Evolutionary conservation across 1,284 basidiomycete genomes (phyloP), one percentile per base, ranked within the genome.

Genomic region (Microbotryum scabiosae): DNA sequence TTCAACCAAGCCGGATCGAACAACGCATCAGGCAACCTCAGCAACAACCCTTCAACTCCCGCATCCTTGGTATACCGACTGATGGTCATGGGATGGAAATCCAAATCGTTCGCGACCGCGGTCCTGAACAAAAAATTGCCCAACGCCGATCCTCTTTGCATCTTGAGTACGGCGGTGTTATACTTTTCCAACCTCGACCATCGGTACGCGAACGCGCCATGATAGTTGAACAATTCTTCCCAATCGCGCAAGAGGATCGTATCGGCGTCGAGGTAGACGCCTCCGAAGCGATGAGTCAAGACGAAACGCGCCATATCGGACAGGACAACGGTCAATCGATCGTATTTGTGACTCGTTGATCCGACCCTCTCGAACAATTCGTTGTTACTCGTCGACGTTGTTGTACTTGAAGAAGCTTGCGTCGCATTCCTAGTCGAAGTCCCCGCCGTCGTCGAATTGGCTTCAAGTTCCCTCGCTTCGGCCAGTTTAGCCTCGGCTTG

Each of bases 241-340:
- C 89, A 92, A 72, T 92, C 89, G n/a, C 89, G 82, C 16, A 92
- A 75, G 68, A 92, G 82, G 58, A 92, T 81, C 5, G 87, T 90
- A 73, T 91, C 89, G 20, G 88, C 87, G 70, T 92, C 88, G 54
- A 92, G 82, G 72, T 91, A 92, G 50, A 87, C 85, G 14, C 88
- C 88, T 46, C 89, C 88, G 69, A 84, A 91, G 49, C 87, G 84
- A 75, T 91, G 86, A 60, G 86, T 88, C 14, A 91, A 77, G 57
- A 90, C 83, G 72, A 91, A 91, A 21, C 88, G 83, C 4, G 86
- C 88, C 84, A 91, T 86, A 72, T 92, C 88, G 16, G 87, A 89
- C 8, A 91, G 77, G 67, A 90, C 87, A 63, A 89, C 87, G 0
- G 86, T 87, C 30, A 90, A 76, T 46, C 85, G 81, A 71, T 90